Conservation (phyloP, 495 filamentous ascomycete genomes). For the Neurospora tetraspora region DNA sequence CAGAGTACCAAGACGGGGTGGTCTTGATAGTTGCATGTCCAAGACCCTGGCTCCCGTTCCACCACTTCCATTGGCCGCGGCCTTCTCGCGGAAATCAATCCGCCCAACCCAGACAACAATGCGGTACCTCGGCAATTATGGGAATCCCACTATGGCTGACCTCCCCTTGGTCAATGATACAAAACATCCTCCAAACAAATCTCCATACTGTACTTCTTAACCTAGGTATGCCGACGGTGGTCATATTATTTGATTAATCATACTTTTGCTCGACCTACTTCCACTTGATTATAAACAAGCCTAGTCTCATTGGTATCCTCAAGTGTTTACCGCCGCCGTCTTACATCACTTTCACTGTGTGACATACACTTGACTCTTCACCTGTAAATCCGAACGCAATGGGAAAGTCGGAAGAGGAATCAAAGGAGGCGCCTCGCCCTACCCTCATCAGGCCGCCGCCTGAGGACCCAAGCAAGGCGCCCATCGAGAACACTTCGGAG, state of each 20-base stretch:
- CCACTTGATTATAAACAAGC: background rate
- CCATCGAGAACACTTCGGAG: constrained; percentile 83
- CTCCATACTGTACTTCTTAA: background rate
- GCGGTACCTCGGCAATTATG: background rate
- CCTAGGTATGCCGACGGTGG: background rate
- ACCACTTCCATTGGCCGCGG: background rate
- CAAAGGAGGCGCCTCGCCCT: constrained; percentile 15
- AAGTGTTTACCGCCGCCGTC: background rate
- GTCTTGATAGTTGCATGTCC: background rate
- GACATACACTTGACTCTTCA: background rate
- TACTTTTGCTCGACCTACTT: no score
- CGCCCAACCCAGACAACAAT: background rate
- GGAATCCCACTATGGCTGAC: background rate
- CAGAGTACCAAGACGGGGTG: background rate
- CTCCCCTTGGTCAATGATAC: background rate
- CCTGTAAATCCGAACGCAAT: background rate
- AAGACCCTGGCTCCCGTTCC: background rate
- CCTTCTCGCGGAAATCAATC: background rate
- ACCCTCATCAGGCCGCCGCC: constrained; percentile 74
- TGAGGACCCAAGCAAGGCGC: constrained; percentile 57
- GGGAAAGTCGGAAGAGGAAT: background rate
- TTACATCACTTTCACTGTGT: background rate
- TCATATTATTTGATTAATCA: background rate
- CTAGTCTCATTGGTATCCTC: background rate
- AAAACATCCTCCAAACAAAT: background rate